Evolutionary conservation across 306 rosid genomes (phyloP).

Genomic region (Trifolium fragiferum): DNA sequence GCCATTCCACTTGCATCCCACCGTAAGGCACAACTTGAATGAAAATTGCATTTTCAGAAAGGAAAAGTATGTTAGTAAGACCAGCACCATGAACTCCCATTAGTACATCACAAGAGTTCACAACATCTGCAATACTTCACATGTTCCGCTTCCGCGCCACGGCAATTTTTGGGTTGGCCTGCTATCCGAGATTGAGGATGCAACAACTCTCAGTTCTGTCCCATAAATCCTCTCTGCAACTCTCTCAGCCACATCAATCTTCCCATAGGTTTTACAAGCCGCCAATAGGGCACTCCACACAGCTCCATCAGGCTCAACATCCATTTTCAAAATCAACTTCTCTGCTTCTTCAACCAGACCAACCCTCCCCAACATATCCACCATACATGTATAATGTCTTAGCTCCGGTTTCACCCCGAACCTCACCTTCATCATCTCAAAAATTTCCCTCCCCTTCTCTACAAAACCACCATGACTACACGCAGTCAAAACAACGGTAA

Average conservation of each 20-base stretch:
- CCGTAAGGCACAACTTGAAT: conserved; percentile 85
- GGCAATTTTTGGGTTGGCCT: too few species aligned
- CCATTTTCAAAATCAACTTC: conserved; percentile 57
- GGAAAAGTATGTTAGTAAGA: conserved; percentile 82
- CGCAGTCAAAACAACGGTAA: conserved; percentile 56
- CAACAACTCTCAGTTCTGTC: conserved; percentile 38
- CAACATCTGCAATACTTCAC: conserved; percentile 56
- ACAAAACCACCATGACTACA: conserved; percentile 78
- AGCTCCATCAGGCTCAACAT: conserved; percentile 61
- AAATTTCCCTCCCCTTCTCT: conserved; percentile 59
- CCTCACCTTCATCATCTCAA: conserved; percentile 60
- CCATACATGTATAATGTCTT: conserved; percentile 77
- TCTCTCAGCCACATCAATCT: conserved; percentile 65
- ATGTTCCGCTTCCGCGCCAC: too few species aligned
- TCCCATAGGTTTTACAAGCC: conserved; percentile 69
- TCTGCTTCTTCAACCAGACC: conserved; percentile 76
- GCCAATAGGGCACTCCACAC: conserved; percentile 63
- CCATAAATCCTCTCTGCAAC: conserved; percentile 50
- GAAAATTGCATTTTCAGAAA: conserved; percentile 75
- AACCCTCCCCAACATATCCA: conserved; percentile 78
- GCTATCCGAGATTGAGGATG: conserved; percentile 5
- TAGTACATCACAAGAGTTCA: conserved; percentile 86
- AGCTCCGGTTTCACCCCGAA: conserved; percentile 57
- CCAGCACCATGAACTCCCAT: conserved; percentile 99
- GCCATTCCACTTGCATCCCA: conserved; percentile 59